A percentile compares a stretch with the other conserved stretches of the same genome.
phyloP scores from a whole-genome alignment of 352 stramenopile species.

The Pythium utonaiense region DNA sequence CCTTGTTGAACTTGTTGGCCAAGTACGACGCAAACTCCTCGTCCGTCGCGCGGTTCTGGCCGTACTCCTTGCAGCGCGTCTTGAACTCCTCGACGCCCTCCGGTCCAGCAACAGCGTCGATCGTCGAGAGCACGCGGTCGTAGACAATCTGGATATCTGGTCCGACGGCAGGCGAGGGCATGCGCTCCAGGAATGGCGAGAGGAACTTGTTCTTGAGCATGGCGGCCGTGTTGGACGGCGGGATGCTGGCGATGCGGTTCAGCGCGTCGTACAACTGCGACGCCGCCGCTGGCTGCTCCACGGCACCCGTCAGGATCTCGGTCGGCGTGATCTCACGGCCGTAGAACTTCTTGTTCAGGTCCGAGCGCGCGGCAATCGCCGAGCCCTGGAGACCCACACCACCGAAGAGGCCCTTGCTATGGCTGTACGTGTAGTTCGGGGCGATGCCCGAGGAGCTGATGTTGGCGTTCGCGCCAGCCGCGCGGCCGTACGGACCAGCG shows the following conservation, averaged over 20 bases:
- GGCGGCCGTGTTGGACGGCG: conserved; percentile 45
- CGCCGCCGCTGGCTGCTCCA: conserved; percentile 77
- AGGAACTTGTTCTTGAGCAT: conserved; percentile 61
- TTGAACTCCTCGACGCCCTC: conserved; percentile 79
- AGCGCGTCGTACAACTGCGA: conserved; percentile 81
- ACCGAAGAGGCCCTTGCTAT: conserved; percentile 86
- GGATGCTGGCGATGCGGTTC: conserved; percentile 70
- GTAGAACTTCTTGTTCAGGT: conserved; percentile 90
- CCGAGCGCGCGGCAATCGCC: conserved; percentile 66
- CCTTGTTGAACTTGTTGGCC: conserved; percentile 60
- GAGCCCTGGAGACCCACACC: conserved; percentile 78
- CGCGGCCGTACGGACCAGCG: conserved; percentile 73
- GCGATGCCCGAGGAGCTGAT: conserved; percentile 70
- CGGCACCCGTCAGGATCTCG: conserved; percentile 78
- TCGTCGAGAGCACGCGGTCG: conserved; percentile 74
- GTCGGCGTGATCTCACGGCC: conserved; percentile 81
- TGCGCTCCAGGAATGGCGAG: conserved; percentile 66
- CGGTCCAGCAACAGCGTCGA: conserved; percentile 53
- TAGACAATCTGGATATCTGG: conserved; percentile 83
- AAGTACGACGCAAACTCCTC: conserved; percentile 69
- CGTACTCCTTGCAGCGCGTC: conserved; percentile 82
- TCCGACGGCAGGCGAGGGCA: conserved; percentile 64
- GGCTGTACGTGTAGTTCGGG: conserved; percentile 87
- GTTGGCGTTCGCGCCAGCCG: conserved; percentile 71
- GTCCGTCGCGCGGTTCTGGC: conserved; percentile 76